phyloP scores from a whole-genome alignment of 148 eudicot species.

The Diospyros lotus region DNA sequence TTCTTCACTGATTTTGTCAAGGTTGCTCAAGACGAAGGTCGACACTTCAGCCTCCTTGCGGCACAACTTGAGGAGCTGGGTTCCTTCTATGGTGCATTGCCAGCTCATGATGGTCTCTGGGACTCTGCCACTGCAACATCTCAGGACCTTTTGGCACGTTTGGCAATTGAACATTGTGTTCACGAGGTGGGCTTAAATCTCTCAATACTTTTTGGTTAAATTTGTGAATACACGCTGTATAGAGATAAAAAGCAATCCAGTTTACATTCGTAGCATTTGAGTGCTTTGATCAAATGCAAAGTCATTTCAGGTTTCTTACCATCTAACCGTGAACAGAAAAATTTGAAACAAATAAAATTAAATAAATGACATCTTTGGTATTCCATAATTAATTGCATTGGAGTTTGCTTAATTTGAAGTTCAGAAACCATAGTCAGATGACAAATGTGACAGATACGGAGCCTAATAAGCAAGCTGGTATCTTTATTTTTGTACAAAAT shows the following conservation, averaged over 20 bases:
- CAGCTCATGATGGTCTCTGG: conserved; percentile 97
- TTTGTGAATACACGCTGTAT: not conserved
- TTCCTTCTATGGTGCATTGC: conserved; percentile 89
- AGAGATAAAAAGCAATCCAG: not conserved
- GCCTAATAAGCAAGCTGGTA: not conserved
- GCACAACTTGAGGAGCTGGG: conserved; percentile 74
- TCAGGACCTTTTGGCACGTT: conserved; percentile 72
- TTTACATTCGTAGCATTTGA: not conserved
- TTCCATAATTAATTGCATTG: not conserved
- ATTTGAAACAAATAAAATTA: not conserved
- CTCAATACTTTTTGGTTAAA: not conserved
- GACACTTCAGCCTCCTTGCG: conserved; percentile 84
- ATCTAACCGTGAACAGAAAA: not conserved
- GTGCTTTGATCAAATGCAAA: not conserved
- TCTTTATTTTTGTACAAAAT: too few species aligned
- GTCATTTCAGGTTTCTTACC: not conserved
- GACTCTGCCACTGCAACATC: conserved; percentile 90
- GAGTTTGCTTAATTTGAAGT: not conserved
- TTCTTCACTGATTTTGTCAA: conserved; percentile 94
- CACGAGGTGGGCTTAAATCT: conserved; percentile 60
- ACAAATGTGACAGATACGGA: too few species aligned
- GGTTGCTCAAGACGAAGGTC: conserved; percentile 98
- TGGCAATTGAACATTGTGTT: conserved; percentile 94
- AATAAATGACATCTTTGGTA: not conserved
- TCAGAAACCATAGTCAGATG: too few species aligned